phyloP scores from a whole-genome alignment of 2,329 filamentous ascomycete genomes.

The Penicillium sp. region DNA sequence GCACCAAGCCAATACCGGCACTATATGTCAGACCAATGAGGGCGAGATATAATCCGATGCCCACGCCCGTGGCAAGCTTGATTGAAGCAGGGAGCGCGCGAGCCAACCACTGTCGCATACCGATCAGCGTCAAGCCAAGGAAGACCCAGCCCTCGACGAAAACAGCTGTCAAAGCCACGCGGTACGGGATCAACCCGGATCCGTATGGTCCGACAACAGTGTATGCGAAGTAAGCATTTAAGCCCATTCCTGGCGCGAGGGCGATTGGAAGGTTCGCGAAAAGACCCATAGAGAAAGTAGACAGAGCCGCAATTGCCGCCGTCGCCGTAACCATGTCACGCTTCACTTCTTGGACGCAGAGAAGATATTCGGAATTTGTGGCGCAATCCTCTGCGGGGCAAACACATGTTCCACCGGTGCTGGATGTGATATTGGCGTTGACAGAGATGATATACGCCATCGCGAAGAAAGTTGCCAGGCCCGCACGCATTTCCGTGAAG shows the following conservation, averaged over 20 bases:
- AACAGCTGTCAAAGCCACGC: slow-evolving; percentile 77
- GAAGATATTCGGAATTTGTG: slow-evolving; percentile 45
- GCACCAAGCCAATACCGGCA: slow-evolving; percentile 77
- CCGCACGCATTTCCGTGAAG: slow-evolving; percentile 80
- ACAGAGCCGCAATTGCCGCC: slow-evolving; percentile 75
- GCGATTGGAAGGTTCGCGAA: slow-evolving; percentile 78
- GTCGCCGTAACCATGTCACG: slow-evolving; percentile 82
- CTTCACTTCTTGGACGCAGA: slow-evolving; percentile 59
- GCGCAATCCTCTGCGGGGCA: slow-evolving; percentile 59
- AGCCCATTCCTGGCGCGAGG: slow-evolving; percentile 72
- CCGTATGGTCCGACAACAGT: slow-evolving; percentile 78
- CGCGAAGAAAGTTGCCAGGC: slow-evolving; percentile 74
- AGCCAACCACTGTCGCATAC: slow-evolving; percentile 85
- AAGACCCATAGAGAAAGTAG: slow-evolving; percentile 80
- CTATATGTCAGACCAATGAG: slow-evolving; percentile 69
- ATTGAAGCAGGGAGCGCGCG: slow-evolving; percentile 79
- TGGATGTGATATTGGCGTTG: slow-evolving; percentile 69
- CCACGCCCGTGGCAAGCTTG: slow-evolving; percentile 82
- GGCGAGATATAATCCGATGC: slow-evolving; percentile 77
- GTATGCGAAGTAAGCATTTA: slow-evolving; percentile 87
- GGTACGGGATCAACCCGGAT: slow-evolving; percentile 69
- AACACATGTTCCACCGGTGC: slow-evolving; percentile 73
- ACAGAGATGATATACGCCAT: slow-evolving; percentile 77
- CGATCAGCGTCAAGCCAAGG: slow-evolving; percentile 66
- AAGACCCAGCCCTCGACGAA: slow-evolving; percentile 89